Conservation (phyloP, 495 filamentous ascomycete genomes). For the Hyphodiscus hymeniophilus region DNA sequence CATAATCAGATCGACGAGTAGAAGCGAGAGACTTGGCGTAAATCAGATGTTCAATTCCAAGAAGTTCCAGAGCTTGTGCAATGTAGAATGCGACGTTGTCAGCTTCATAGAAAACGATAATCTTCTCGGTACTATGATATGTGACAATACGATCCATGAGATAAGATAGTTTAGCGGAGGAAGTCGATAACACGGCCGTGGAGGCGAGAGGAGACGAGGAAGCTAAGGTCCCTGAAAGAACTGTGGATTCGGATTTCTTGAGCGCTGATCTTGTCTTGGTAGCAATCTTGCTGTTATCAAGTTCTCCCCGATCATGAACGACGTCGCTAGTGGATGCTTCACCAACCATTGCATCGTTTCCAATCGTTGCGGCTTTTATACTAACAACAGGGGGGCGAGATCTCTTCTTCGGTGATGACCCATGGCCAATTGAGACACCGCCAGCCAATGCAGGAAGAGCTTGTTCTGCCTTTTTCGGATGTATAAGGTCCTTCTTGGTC, state of each 20-base stretch:
- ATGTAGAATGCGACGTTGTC: conserved; percentile 79
- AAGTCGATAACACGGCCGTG: conserved; percentile 65
- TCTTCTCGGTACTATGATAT: conserved; percentile 68
- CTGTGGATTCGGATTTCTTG: conserved; percentile 1
- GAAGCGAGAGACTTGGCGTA: conserved; percentile 66
- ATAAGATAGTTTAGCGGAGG: conserved; percentile 84
- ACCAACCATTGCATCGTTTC: not conserved
- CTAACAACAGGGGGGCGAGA: not conserved
- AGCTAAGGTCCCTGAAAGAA: not conserved
- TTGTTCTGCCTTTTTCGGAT: conserved; percentile 5
- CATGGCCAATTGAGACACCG: conserved; percentile 11
- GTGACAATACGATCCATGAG: conserved; percentile 62
- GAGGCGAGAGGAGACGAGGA: conserved; percentile 32
- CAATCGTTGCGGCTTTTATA: not conserved
- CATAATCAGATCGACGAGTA: conserved; percentile 56
- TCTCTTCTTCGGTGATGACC: conserved; percentile 2
- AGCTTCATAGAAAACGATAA: conserved; percentile 87
- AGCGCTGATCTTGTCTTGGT: conserved; percentile 1
- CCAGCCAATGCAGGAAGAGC: conserved; percentile 5
- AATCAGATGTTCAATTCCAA: conserved; percentile 71
- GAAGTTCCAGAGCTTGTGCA: conserved; percentile 67
- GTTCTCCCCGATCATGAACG: not conserved
- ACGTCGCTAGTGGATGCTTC: too few relatives aligned
- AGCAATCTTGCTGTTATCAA: not conserved
- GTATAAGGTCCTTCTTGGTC: not conserved